A percentile compares a stretch with the other conserved stretches of the same genome.
These are phyloP conservation scores for Rhizodiscina lignyota DNA, from an alignment of 495 filamentous ascomycete genomes.

Conservation along the genomic window DNA sequence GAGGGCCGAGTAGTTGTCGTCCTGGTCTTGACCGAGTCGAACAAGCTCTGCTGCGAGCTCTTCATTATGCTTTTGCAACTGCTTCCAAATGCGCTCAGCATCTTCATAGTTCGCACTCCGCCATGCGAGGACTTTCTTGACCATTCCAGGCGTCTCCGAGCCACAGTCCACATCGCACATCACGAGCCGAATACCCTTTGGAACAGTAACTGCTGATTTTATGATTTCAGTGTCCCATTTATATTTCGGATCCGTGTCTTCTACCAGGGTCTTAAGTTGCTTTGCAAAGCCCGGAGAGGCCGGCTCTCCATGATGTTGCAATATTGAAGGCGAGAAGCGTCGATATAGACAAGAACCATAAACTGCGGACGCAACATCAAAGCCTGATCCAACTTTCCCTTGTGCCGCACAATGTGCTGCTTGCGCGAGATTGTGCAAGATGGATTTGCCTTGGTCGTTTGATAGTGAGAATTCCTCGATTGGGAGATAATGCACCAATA, in stretches of 20 bases:
- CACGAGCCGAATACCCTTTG: conserved; percentile 51
- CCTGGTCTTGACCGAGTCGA: conserved; percentile 21
- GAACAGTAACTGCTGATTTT: conserved; percentile 47
- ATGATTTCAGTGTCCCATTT: conserved; percentile 73
- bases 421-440: conserved; percentile 84
- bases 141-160: conserved; percentile 86
- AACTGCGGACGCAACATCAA: conserved; percentile 88
- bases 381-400: conserved; percentile 89
- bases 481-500: conserved; percentile 69
- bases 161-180: conserved; percentile 96
- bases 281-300: conserved; percentile 46
- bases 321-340: conserved; percentile 69
- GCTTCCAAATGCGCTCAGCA: conserved; percentile 52
- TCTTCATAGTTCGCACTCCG: conserved; percentile 46
- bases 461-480: conserved; percentile 31
- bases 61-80: conserved; percentile 59
- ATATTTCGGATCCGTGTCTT: conserved; percentile 30
- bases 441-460: conserved; percentile 6
- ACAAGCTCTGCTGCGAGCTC: conserved; percentile 45
- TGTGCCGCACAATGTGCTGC: conserved; percentile 89
- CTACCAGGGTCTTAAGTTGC: conserved; percentile 46
- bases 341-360: conserved; percentile 82
- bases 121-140: conserved; percentile 79
- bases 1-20: conserved; percentile 14
- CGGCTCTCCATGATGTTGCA: conserved; percentile 46